phyloP scores from a whole-genome alignment of 805 yeast genomes.

The Hemisphaericaspora nanyangensis region DNA sequence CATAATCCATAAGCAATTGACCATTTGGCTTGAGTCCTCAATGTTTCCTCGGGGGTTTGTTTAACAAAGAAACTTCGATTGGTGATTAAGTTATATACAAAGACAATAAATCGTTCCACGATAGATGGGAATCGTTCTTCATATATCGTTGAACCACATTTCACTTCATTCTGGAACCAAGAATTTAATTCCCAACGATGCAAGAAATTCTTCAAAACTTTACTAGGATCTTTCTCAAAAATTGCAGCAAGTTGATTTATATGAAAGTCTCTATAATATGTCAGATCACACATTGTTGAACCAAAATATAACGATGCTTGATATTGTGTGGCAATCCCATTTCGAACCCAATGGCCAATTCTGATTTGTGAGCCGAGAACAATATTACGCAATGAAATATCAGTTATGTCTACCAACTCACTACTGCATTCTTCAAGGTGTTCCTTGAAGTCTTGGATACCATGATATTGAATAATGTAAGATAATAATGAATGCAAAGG shows the following conservation, averaged over 20 bases:
- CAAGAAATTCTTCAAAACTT: conserved; percentile 35
- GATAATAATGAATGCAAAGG: conserved; percentile 60
- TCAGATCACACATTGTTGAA: conserved; percentile 36
- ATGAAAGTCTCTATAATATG: conserved; percentile 43
- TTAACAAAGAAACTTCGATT: conserved; percentile 27
- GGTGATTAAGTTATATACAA: conserved; percentile 43
- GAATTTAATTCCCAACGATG: conserved; percentile 56
- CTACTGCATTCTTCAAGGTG: conserved; percentile 7
- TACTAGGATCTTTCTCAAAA: conserved; percentile 31
- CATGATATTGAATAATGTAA: conserved; percentile 33
- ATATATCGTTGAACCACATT: conserved; percentile 35
- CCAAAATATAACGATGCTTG: conserved; percentile 49
- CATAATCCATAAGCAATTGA: conserved; percentile 50
- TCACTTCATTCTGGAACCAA: conserved; percentile 42
- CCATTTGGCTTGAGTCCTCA: conserved; percentile 27
- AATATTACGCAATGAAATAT: conserved; percentile 54
- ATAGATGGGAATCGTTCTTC: conserved; percentile 47
- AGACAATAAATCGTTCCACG: conserved; percentile 39
- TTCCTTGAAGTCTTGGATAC: conserved; percentile 16
- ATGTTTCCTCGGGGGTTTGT: conserved; percentile 22
- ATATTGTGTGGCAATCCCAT: conserved; percentile 53
- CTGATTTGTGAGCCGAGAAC: conserved; percentile 61
- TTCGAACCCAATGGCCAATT: conserved; percentile 70
- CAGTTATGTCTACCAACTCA: conserved; percentile 40
- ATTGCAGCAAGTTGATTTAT: conserved; percentile 42